Evolutionary conservation across 164 flowering plant genomes (phyloP), one percentile per base, ranked within the genome.

Genomic region (Hamamelis virginiana): DNA sequence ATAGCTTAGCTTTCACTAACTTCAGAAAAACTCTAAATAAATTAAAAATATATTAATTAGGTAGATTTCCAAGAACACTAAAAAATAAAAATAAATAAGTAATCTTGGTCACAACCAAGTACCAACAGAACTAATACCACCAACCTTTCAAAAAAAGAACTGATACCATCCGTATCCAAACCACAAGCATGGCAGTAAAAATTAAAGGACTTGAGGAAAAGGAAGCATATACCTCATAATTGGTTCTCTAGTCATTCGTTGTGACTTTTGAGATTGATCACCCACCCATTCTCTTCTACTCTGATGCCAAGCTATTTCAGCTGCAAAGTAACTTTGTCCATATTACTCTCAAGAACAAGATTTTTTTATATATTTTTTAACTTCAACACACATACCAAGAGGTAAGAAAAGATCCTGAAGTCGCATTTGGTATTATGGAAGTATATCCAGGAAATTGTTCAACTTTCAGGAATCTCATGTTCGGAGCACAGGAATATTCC

Each of bases 251-350:
- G 76, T 70, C 48, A 68, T 52, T 79, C 76, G 80, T 11, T 48
- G 68, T 15, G 75, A 27, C 68, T 69, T 81, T 28, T 75, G 78
- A 51, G 83, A 75, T 64, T 60, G 75, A 74, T 80, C 85, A 19
- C 85, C 86, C 12, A 74, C 64, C 89, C 89, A 85, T 50, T 78
- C 76, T 58, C 44, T 81, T 71, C 89, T 81, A 33, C 57, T 79
- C 71, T 83, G 79, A 72, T 85, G 76, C 89, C 89, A 85, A 64
- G 81, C 72, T 44, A 77, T 72, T 68, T 77, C 89, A 71, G 82
- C 89, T 85, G 75, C 69, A 78, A 12, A 46, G 14, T 9, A 72
- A 59, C 14, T 18, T 25, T 23, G 48, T 22, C 45, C 69, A 72
- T 28, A 70, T 62, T 50, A 65, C 22, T 28, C 56, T 50, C 51